phyloP scores from a whole-genome alignment of 495 filamentous ascomycete species.

The Aspergillus affinis region DNA sequence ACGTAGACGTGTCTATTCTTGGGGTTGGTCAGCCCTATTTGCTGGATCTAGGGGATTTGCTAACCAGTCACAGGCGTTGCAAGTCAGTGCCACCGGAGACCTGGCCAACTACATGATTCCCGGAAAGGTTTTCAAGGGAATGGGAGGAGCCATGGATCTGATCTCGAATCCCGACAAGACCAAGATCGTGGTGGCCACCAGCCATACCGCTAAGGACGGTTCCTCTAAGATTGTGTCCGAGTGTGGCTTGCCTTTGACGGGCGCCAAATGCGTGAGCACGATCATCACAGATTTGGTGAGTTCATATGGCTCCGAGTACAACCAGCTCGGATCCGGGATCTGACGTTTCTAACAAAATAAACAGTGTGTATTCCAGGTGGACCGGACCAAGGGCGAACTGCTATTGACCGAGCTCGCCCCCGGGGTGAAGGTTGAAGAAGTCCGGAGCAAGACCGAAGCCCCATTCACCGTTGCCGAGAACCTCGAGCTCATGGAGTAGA shows the following conservation, averaged over 20 bases:
- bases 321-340: not conserved
- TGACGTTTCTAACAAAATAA: not conserved
- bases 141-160: conserved; percentile 95
- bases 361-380: conserved; percentile 79
- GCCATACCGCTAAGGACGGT: conserved; percentile 88
- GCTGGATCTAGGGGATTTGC: not conserved
- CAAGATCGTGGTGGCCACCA: conserved; percentile 91
- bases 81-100: conserved; percentile 79
- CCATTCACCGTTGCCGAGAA: conserved; percentile 70
- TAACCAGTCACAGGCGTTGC: conserved; percentile 59
- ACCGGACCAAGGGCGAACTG: conserved; percentile 69
- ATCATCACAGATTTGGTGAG: conserved; percentile 90
- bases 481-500: conserved; percentile 72
- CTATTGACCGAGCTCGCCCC: conserved; percentile 82
- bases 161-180: conserved; percentile 81
- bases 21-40: conserved; percentile 44
- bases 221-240: conserved; percentile 82
- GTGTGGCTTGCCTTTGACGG: conserved; percentile 84
- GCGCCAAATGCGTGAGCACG: conserved; percentile 77
- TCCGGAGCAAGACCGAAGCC: conserved; percentile 81
- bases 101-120: conserved; percentile 92
- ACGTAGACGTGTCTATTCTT: conserved; percentile 85
- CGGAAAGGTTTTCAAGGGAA: conserved; percentile 87
- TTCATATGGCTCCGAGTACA: conserved; percentile 10
- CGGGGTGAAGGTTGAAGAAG: conserved; percentile 80